Conservation (phyloP, 352 stramenopile species). For the Albugo candida region DNA sequence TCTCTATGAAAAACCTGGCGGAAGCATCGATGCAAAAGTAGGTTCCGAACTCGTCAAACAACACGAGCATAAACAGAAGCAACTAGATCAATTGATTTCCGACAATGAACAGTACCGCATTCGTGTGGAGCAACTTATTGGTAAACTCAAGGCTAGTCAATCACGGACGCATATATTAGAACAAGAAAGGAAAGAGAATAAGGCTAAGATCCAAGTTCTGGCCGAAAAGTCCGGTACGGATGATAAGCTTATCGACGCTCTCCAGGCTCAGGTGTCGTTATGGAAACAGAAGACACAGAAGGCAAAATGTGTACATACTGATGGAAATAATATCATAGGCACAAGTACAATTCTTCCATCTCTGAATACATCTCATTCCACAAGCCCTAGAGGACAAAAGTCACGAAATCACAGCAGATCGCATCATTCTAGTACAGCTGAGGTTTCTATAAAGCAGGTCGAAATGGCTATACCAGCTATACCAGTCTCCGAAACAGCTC, state of each 20-base stretch:
- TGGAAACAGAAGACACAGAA: slow-evolving; percentile 36
- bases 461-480: no score
- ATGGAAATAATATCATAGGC: no score
- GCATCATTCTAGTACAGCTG: no score
- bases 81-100: slow-evolving; percentile 31
- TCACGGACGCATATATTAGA: slow-evolving; percentile 49
- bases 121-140: slow-evolving; percentile 28
- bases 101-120: slow-evolving; percentile 41
- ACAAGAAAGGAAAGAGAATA: slow-evolving; percentile 45
- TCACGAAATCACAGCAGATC: no score
- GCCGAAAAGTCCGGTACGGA: slow-evolving; percentile 68
- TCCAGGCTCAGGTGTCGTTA: slow-evolving; percentile 46
- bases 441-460: no score
- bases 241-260: slow-evolving; percentile 50
- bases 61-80: slow-evolving; percentile 33
- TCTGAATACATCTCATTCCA: no score
- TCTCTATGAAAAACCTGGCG: not conserved
- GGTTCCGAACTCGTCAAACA: slow-evolving; percentile 35
- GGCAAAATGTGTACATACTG: slow-evolving; percentile 8
- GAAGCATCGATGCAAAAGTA: slow-evolving; percentile 31
- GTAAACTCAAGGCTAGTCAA: slow-evolving; percentile 42
- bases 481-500: no score
- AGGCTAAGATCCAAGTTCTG: slow-evolving; percentile 40
- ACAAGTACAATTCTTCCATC: no score
- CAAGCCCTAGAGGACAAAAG: no score